phyloP scores from a whole-genome alignment of 2,329 filamentous ascomycete species.

The Neofusicoccum ribis region DNA sequence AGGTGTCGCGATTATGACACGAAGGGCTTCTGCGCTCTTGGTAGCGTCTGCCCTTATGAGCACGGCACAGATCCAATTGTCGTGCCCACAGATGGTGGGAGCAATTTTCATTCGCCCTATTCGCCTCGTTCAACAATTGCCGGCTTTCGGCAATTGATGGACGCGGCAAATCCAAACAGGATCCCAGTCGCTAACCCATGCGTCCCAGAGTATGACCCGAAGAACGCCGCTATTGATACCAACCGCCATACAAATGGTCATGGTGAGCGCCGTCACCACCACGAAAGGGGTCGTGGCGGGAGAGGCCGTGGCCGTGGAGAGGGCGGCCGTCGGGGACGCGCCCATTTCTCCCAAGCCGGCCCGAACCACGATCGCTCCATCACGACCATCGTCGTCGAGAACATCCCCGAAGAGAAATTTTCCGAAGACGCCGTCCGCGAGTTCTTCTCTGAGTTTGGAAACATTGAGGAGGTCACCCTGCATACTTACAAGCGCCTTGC shows the following conservation, averaged over 20 bases:
- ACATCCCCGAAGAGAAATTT: conserved; percentile 72
- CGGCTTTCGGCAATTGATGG: conserved; percentile 23
- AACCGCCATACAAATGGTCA: conserved; percentile 30
- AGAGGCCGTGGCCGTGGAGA: conserved; percentile 43
- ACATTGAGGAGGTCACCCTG: conserved; percentile 64
- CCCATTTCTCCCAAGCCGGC: conserved; percentile 65
- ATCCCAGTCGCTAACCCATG: conserved; percentile 21
- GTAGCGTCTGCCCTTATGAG: conserved; percentile 67
- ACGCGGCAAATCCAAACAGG: conserved; percentile 21
- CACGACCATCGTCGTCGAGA: conserved; percentile 72
- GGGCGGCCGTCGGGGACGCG: conserved; percentile 38
- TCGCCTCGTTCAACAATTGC: neutral
- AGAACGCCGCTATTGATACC: conserved; percentile 48
- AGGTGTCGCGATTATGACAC: conserved; percentile 71
- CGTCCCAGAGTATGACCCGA: conserved; percentile 59
- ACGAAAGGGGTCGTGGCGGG: conserved; percentile 39
- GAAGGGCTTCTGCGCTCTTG: conserved; percentile 70
- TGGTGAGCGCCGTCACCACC: conserved; percentile 21
- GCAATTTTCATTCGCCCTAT: neutral
- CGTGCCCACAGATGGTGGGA: conserved; percentile 34
- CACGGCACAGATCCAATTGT: conserved; percentile 60
- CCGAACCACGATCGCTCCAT: conserved; percentile 63
- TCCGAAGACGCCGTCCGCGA: conserved; percentile 63
- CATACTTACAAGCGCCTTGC: conserved; percentile 67
- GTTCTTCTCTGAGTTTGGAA: conserved; percentile 74